phyloP scores from a whole-genome alignment of 768 basidiomycete genomes.

The Boletellus ananas region DNA sequence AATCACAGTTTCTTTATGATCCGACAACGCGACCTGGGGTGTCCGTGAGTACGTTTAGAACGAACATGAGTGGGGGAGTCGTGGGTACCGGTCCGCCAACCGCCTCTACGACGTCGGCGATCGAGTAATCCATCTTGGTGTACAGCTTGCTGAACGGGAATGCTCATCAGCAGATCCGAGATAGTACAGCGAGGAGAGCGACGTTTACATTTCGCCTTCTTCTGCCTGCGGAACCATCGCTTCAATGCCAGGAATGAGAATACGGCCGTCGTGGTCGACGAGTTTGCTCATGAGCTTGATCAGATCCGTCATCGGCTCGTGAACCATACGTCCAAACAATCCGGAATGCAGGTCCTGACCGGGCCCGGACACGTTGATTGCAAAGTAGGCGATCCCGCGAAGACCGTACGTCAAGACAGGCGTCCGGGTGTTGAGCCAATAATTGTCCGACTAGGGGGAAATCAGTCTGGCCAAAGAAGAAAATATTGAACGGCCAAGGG shows the following conservation, averaged over 20 bases:
- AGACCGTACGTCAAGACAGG: conserved; percentile 85
- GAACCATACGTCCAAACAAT: conserved; percentile 74
- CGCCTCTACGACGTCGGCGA: conserved; percentile 68
- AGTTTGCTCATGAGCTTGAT: conserved; percentile 80
- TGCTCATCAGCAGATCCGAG: background rate
- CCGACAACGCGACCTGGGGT: conserved; percentile 56
- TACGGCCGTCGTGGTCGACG: conserved; percentile 72
- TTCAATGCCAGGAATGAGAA: conserved; percentile 85
- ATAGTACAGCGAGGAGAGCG: background rate
- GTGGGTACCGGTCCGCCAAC: conserved; percentile 56
- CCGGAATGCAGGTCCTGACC: conserved; percentile 89
- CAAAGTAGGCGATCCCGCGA: conserved; percentile 86
- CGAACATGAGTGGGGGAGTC: background rate
- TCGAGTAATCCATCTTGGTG: conserved; percentile 66
- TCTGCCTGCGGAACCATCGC: conserved; percentile 76
- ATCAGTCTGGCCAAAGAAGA: background rate
- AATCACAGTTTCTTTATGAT: conserved; percentile 72
- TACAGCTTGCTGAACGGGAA: conserved; percentile 54
- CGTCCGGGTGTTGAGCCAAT: conserved; percentile 84
- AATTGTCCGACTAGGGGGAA: conserved; percentile 73
- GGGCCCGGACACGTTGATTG: conserved; percentile 77
- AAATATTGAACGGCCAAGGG: background rate
- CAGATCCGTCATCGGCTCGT: conserved; percentile 94
- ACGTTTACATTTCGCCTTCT: conserved; percentile 61
- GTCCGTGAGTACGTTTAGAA: background rate